Evolutionary conservation across 768 basidiomycete species (phyloP), one percentile per base, ranked within the genome.

Genomic region (Tulasnella sp.): DNA sequence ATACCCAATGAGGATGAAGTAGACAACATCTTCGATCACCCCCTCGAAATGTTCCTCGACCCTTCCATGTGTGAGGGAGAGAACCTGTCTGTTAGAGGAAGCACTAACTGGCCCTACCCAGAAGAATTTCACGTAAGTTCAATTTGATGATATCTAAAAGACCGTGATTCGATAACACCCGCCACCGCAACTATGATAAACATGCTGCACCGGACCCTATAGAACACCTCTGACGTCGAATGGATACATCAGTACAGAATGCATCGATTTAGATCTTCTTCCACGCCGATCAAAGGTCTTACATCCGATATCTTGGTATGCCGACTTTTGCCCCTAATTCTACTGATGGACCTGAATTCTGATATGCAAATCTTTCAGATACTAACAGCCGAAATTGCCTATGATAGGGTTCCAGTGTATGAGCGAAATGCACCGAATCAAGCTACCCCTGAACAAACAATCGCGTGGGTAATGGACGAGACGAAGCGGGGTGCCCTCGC

Each of bases 201-300:
- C 3, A 19, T 16, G 13, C 1, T 48, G 15, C 22, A 12, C 22
- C 39, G 13, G 41, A 51, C 56, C 86, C 83, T 76, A 71, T 59
- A 71, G 70, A 4, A 73, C 69, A 2, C 84, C 86, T 59, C 62
- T 75, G 1, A 60, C 68, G 1, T 70, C 74, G 65, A 63, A 79
- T 7, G 72, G 69, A 29, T 67, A 71, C 32, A 69, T 70, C 7
- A 57, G 66, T 91, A 90, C 58, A 76, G 90, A 15, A 80, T 87
- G 77, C 86, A 92, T 61, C 79, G 89, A 6, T 81, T 93, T 59
- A 74, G 85, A 31, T 79, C 81, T 2, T 71, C 70, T 0, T 81
- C 81, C 0, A 88, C 87, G 15, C 79, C 88, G 0, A 72, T 92
- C 52, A 88, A 87, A 62, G 89, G 89, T 0, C 64, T 92, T 2